Evolutionary conservation across 495 filamentous ascomycete species (phyloP).

Genomic region (Podospora pseudopauciseta): DNA sequence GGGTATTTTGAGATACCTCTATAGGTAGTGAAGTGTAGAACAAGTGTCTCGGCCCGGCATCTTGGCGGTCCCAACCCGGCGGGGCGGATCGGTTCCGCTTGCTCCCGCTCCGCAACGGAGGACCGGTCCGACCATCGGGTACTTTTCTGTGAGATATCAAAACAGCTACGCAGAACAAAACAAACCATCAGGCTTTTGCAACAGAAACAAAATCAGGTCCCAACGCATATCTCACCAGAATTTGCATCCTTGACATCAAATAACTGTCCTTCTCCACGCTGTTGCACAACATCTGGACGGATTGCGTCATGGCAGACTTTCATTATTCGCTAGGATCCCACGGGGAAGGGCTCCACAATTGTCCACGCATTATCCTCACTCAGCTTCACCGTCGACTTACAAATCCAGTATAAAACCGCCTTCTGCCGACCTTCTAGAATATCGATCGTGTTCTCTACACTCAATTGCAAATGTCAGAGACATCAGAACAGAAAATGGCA

Average conservation of each 20-base stretch:
- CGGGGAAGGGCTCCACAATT: neutral
- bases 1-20: constrained; percentile 18
- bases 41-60: neutral
- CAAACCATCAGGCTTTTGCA: neutral
- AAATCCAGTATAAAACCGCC: neutral
- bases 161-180: neutral
- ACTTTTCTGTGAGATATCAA: neutral
- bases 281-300: neutral
- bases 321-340: constrained; percentile 2
- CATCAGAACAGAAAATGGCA: constrained; percentile 10
- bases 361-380: neutral
- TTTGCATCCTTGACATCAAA: neutral
- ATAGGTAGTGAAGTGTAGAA: neutral
- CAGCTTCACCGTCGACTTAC: neutral
- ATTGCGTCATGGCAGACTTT: constrained; percentile 8
- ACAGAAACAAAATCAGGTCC: neutral
- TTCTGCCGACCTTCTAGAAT: neutral
- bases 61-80: neutral
- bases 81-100: neutral
- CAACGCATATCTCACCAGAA: neutral
- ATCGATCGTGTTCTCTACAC: neutral
- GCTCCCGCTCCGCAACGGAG: neutral
- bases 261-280: neutral
- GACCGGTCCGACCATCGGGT: neutral
- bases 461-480: too few species aligned